A percentile compares a stretch with the other conserved stretches of the same genome.
These are phyloP conservation scores for Castanea sativa DNA, from an alignment of 306 rosid genomes.

Conservation along the genomic window DNA sequence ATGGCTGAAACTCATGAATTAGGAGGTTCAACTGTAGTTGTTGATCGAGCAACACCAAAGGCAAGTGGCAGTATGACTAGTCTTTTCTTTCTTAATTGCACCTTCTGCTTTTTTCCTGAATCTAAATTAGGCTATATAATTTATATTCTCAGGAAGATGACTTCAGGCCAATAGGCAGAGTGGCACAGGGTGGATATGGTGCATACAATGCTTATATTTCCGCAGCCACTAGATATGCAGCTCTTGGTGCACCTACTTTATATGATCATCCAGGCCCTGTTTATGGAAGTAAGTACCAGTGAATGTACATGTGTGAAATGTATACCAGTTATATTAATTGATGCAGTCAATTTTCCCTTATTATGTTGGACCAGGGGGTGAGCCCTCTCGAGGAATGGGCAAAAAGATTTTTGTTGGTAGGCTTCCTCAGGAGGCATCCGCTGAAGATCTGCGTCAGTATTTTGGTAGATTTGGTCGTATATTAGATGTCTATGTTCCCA, in stretches of 20 bases:
- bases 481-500: slow-evolving; percentile 84
- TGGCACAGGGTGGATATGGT: slow-evolving; percentile 85
- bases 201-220: slow-evolving; percentile 95
- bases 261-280: slow-evolving; percentile 83
- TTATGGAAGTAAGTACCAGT: slow-evolving; percentile 71
- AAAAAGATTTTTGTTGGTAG: slow-evolving; percentile 84
- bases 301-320: slow-evolving; percentile 5
- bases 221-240: slow-evolving; percentile 95
- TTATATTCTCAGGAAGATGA: slow-evolving; percentile 76
- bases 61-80: slow-evolving; percentile 43
- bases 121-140: slow-evolving; percentile 4
- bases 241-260: slow-evolving; percentile 93
- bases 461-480: slow-evolving; percentile 92
- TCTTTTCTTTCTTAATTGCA: not conserved
- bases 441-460: slow-evolving; percentile 89
- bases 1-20: slow-evolving; percentile 90
- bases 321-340: slow-evolving; percentile 11
- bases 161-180: slow-evolving; percentile 71
- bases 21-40: slow-evolving; percentile 88
- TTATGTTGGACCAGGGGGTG: slow-evolving; percentile 61
- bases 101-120: not conserved
- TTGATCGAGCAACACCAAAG: slow-evolving; percentile 98
- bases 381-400: slow-evolving; percentile 64
- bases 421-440: slow-evolving; percentile 86
- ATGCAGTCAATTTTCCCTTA: slow-evolving; percentile 6